phyloP scores from a whole-genome alignment of 192 early-diverging fungal species.

The Linnemannia schmuckeri region DNA sequence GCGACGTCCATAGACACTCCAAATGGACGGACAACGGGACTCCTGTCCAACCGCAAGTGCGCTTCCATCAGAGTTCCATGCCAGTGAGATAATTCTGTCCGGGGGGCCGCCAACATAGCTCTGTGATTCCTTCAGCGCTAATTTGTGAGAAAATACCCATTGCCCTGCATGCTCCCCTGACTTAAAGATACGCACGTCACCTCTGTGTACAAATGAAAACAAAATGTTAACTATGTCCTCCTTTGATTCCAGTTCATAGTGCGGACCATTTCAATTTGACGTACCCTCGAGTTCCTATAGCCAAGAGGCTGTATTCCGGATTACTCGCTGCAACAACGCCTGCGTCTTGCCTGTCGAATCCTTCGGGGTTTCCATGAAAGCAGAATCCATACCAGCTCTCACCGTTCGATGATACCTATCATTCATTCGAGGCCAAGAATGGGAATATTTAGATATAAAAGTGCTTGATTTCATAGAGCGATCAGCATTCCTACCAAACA shows the following conservation, averaged over 20 bases:
- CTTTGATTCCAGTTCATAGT: not conserved
- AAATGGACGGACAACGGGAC: constrained; percentile 75
- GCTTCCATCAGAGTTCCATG: constrained; percentile 81
- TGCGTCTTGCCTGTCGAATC: constrained; percentile 46
- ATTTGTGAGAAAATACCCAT: constrained; percentile 53
- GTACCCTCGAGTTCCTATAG: constrained; percentile 74
- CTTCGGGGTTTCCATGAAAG: constrained; percentile 62
- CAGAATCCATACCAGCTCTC: constrained; percentile 66
- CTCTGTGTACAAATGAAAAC: constrained; percentile 22
- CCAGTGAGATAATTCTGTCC: constrained; percentile 57
- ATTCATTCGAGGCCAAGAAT: not conserved
- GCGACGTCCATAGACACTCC: constrained; percentile 83
- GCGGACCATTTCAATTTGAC: constrained; percentile 23
- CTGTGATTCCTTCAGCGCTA: constrained; percentile 48
- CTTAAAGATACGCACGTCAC: constrained; percentile 50
- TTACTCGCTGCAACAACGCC: constrained; percentile 78
- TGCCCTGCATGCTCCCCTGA: constrained; percentile 53
- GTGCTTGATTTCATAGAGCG: not conserved
- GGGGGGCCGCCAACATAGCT: constrained; percentile 20
- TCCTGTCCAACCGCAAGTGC: constrained; percentile 79
- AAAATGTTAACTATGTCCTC: not conserved
- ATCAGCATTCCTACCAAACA: not conserved
- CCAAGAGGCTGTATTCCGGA: constrained; percentile 75
- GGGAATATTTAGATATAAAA: not conserved
- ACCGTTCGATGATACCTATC: constrained; percentile 39